Conservation (phyloP, 805 yeast genomes). For the Yamadazyma kitorensis region DNA sequence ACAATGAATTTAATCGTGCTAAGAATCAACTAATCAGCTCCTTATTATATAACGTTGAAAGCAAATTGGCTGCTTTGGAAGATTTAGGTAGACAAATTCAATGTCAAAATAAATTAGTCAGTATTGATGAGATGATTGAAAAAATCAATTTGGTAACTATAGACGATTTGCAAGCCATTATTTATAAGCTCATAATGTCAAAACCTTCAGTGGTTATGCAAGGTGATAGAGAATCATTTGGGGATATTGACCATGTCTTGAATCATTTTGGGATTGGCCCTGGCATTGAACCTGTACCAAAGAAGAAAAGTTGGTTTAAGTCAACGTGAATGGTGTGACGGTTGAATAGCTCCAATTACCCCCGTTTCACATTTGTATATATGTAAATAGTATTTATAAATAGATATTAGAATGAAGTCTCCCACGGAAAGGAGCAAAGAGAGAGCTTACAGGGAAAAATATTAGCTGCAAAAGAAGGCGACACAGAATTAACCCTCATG, state of each 20-base stretch:
- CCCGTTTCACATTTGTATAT: no score
- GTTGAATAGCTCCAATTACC: no score
- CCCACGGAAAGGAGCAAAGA: no score
- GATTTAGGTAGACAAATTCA: constrained; percentile 95
- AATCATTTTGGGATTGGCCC: constrained; percentile 79
- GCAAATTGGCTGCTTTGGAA: constrained; percentile 89
- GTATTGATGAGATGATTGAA: constrained; percentile 76
- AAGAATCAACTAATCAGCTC: constrained; percentile 89
- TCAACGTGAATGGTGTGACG: no score
- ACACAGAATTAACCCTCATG: no score
- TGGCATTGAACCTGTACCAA: no score
- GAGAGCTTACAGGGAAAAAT: no score
- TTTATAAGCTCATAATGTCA: constrained; percentile 72
- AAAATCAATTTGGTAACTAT: constrained; percentile 68
- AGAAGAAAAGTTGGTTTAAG: no score
- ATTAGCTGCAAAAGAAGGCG: no score
- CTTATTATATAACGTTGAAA: constrained; percentile 87
- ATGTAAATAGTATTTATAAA: no score
- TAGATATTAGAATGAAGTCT: no score
- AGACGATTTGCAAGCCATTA: constrained; percentile 68
- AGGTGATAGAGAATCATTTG: constrained; percentile 82
- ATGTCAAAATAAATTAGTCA: constrained; percentile 71
- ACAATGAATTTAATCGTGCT: constrained; percentile 79
- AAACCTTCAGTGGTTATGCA: constrained; percentile 86
- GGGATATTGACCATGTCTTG: constrained; percentile 71